Evolutionary conservation across 2,329 filamentous ascomycete species (phyloP).

Genomic region (Ophiostoma perfectum): DNA sequence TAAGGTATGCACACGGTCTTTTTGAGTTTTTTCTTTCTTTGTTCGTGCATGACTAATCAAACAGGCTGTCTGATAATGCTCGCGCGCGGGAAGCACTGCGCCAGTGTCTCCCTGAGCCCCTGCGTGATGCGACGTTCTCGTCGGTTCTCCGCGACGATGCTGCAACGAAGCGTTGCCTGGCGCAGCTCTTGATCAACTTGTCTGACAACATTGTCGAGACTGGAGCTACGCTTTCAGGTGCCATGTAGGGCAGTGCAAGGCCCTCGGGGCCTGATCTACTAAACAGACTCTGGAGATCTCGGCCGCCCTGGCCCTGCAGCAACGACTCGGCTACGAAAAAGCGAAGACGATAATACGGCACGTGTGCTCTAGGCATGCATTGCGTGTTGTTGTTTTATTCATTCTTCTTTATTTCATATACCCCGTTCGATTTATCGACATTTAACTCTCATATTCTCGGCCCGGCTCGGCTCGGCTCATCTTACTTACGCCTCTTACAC

Average conservation of each 20-base stretch:
- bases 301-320: not conserved
- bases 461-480: not conserved
- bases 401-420: slow-evolving; percentile 3
- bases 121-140: slow-evolving; percentile 96
- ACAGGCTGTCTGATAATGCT: slow-evolving; percentile 88
- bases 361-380: not conserved
- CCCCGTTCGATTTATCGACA: slow-evolving; percentile 11
- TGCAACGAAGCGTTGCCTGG: slow-evolving; percentile 92
- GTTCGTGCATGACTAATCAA: not conserved
- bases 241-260: slow-evolving; percentile 16
- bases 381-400: not conserved
- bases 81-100: slow-evolving; percentile 89
- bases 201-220: slow-evolving; percentile 72
- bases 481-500: not conserved
- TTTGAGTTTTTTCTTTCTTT: not conserved
- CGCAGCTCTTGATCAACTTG: slow-evolving; percentile 94
- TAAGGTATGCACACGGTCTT: slow-evolving; percentile 59
- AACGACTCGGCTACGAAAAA: not conserved
- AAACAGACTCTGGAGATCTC: not conserved
- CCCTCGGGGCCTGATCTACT: no score
- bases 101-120: slow-evolving; percentile 94
- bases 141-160: slow-evolving; percentile 94
- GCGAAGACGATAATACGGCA: not conserved
- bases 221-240: slow-evolving; percentile 28
- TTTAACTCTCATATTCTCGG: not conserved